Evolutionary conservation across 768 basidiomycete species (phyloP).

Genomic region (Lentinula sp.): DNA sequence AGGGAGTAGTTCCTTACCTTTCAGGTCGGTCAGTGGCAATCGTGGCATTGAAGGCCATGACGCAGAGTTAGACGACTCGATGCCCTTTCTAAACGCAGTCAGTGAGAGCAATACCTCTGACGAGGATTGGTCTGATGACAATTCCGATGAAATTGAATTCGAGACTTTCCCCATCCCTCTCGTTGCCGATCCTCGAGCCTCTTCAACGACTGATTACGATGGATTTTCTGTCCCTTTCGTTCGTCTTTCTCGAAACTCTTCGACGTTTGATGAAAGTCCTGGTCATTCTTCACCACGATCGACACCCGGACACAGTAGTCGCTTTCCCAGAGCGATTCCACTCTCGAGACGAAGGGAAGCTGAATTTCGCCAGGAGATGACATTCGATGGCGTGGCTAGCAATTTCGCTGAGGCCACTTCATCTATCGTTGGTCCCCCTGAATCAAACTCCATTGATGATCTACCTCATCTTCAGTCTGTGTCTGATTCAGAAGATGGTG

Average conservation of each 20-base stretch:
- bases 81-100: constrained; percentile 27
- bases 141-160: background rate
- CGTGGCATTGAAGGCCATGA: constrained; percentile 6
- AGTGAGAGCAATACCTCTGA: constrained; percentile 23
- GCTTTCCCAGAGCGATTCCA: background rate
- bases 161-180: background rate
- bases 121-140: background rate
- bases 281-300: background rate
- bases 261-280: background rate
- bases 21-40: too few species aligned
- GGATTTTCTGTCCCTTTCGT: too few species aligned
- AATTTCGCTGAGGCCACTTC: background rate
- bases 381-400: background rate
- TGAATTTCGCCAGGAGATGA: background rate
- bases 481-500: background rate
- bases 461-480: background rate
- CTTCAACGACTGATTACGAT: background rate
- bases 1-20: background rate
- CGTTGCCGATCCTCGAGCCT: background rate
- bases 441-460: background rate
- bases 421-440: background rate
- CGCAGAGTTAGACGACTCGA: constrained; percentile 23
- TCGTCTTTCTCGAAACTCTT: background rate
- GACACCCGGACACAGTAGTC: background rate
- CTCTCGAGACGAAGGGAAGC: background rate